Conservation (phyloP, 73 alveolate species). For the Paraurostyla sp. region DNA sequence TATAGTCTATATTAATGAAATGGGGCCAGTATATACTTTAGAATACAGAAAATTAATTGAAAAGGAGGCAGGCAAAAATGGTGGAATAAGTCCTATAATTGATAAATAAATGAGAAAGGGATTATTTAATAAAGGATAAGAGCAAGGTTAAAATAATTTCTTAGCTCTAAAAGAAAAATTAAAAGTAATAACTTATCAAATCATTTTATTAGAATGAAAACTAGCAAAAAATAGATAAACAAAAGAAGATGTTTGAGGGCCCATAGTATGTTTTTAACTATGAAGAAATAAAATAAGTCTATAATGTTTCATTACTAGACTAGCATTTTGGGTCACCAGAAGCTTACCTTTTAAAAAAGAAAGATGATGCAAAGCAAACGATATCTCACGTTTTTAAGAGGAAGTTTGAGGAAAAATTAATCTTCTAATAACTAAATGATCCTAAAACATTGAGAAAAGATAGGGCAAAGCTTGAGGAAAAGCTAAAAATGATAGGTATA, state of each 20-base stretch:
- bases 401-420: constrained; percentile 54
- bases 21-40: constrained; percentile 14
- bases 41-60: constrained; percentile 17
- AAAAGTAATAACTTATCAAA: neutral
- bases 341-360: constrained; percentile 11
- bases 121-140: neutral
- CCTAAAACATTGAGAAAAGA: constrained; percentile 61
- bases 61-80: neutral
- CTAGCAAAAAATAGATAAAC: neutral
- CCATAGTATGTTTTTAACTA: constrained; percentile 6
- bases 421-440: constrained; percentile 41
- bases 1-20: neutral
- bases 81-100: neutral
- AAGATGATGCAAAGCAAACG: constrained; percentile 43
- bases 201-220: neutral
- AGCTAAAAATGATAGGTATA: constrained; percentile 26
- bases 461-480: constrained; percentile 12
- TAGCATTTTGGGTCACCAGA: neutral
- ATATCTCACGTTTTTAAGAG: constrained; percentile 47
- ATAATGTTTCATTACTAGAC: constrained; percentile 36
- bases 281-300: constrained; percentile 10
- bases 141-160: neutral
- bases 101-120: neutral
- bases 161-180: neutral
- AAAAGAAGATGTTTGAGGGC: neutral